Evolutionary conservation across 2,329 filamentous ascomycete species (phyloP).

Genomic region (Intubia oerlemansii): DNA sequence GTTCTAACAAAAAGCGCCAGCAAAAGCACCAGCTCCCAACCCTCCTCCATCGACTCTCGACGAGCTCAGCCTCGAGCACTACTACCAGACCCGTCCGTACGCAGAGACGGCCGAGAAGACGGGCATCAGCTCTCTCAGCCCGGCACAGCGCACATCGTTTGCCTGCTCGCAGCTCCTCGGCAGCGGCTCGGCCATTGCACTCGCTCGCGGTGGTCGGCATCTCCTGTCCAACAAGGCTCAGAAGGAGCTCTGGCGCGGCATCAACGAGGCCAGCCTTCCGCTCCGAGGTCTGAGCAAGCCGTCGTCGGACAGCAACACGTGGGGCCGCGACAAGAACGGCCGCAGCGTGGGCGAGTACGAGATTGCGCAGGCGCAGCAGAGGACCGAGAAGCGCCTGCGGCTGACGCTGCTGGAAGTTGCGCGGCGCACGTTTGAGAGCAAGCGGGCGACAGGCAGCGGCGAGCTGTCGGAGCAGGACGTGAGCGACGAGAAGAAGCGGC

Average conservation of each 20-base stretch:
- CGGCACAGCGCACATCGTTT: constrained; percentile 27
- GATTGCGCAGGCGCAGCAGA: constrained; percentile 21
- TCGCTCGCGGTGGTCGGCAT: constrained; percentile 5
- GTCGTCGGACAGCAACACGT: constrained; percentile 10
- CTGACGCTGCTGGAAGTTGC: constrained; percentile 21
- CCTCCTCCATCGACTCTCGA: constrained; percentile 21
- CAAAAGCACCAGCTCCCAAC: constrained; percentile 10
- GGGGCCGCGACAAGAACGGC: constrained; percentile 29
- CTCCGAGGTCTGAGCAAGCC: constrained; percentile 18
- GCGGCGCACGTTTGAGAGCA: constrained; percentile 22
- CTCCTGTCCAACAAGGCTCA: constrained; percentile 22
- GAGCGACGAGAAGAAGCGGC: constrained; percentile 22
- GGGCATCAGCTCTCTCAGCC: constrained; percentile 22
- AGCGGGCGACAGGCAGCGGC: constrained; percentile 11
- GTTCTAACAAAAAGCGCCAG: background rate
- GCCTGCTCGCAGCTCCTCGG: constrained; percentile 23
- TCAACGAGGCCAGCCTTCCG: constrained; percentile 29
- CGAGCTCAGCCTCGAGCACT: constrained; percentile 24
- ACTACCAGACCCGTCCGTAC: constrained; percentile 28
- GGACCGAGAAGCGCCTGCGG: constrained; percentile 19
- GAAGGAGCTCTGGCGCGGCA: constrained; percentile 34
- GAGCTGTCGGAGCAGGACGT: constrained; percentile 15
- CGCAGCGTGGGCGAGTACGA: constrained; percentile 26
- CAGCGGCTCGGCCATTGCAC: constrained; percentile 17
- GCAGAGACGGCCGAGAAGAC: constrained; percentile 21